These are phyloP conservation scores for Thelonectria blattea DNA, from an alignment of 2,329 filamentous ascomycete genomes.

Conservation along the genomic window DNA sequence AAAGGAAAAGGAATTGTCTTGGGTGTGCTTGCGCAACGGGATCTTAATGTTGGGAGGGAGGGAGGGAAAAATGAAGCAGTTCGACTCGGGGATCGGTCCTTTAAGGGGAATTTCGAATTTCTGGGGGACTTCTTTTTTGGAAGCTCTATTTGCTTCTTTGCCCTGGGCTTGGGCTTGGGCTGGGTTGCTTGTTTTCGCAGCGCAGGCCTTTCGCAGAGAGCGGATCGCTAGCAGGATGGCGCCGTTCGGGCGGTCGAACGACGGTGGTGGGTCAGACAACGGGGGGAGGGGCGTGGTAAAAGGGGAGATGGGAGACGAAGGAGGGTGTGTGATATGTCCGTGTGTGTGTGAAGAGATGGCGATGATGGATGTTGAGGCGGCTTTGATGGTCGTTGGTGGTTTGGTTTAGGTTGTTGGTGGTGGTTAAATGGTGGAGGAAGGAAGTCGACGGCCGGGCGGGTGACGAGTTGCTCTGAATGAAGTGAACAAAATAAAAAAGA, in stretches of 20 bases:
- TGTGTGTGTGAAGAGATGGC: no score
- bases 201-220: constrained; percentile 6
- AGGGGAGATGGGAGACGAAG: constrained; percentile 17
- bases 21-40: constrained; percentile 1
- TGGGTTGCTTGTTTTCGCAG: constrained; percentile 17
- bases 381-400: no score
- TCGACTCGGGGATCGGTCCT: constrained; percentile 31
- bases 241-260: constrained; percentile 38
- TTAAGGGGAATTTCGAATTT: constrained; percentile 29
- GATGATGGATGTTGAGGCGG: no score
- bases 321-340: background rate
- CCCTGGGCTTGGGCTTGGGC: constrained; percentile 20
- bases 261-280: constrained; percentile 35
- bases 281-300: constrained; percentile 24
- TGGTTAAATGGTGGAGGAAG: no score
- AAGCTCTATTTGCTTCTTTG: constrained; percentile 4
- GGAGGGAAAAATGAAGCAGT: constrained; percentile 13
- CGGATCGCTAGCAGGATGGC: constrained; percentile 32
- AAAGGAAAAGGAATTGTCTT: no score
- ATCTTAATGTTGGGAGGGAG: constrained; percentile 20
- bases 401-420: no score
- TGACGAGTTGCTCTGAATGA: no score
- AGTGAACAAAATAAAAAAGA: no score
- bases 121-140: constrained; percentile 13
- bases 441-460: no score